Evolutionary conservation across 257 asterid species (phyloP).

Genomic region (Rehmannia glutinosa): DNA sequence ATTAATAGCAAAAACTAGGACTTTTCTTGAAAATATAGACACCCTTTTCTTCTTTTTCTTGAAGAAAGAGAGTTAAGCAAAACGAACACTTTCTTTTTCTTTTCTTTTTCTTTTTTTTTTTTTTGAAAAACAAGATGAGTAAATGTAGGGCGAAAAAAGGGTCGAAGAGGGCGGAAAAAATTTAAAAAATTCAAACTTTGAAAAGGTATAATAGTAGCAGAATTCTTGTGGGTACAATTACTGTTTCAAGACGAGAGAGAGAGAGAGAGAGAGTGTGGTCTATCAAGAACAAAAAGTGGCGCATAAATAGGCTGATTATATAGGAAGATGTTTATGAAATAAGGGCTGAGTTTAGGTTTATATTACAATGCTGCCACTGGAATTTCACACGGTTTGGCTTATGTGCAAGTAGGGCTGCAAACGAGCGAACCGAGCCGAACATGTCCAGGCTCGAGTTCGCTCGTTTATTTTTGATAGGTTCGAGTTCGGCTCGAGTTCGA

Average conservation of each 20-base stretch:
- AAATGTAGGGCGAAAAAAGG: neutral
- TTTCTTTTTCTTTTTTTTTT: neutral
- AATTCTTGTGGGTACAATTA: neutral
- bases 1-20: too few relatives aligned
- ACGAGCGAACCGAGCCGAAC: too few relatives aligned
- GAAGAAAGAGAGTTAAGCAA: neutral
- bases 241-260: neutral
- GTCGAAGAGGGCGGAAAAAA: too few relatives aligned
- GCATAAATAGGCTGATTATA: too few relatives aligned
- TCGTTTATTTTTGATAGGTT: too few relatives aligned
- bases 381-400: conserved; percentile 22
- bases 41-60: neutral
- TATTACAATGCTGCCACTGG: conserved; percentile 13
- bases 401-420: too few relatives aligned
- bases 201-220: neutral
- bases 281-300: neutral
- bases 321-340: neutral
- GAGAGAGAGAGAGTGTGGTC: neutral
- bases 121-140: neutral
- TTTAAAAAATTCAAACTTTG: neutral
- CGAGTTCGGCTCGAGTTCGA: too few relatives aligned
- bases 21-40: conserved; percentile 7
- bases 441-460: too few relatives aligned
- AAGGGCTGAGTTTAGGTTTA: neutral
- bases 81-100: neutral